Conservation (phyloP, 2,329 filamentous ascomycete genomes). For the Colletotrichum horii region DNA sequence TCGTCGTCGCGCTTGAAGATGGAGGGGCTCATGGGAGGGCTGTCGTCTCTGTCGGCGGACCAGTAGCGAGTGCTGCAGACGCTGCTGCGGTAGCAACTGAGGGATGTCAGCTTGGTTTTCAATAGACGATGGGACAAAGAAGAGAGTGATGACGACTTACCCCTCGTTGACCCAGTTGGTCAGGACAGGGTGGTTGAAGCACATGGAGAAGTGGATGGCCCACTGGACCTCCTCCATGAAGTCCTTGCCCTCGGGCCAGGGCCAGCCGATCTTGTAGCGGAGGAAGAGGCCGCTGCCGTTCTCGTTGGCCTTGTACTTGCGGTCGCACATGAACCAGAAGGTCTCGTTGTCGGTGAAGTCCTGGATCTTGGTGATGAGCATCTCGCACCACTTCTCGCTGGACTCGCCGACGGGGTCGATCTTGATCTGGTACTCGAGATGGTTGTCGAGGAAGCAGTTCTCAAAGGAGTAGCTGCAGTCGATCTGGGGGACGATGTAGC, state of each 20-base stretch:
- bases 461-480: slow-evolving; percentile 11
- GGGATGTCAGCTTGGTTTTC: no score
- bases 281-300: neutral
- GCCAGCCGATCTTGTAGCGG: neutral
- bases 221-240: neutral
- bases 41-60: neutral
- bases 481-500: neutral
- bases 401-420: neutral
- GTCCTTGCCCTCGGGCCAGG: neutral
- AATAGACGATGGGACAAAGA: fast-evolving
- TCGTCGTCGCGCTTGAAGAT: neutral
- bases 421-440: slow-evolving; percentile 7
- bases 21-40: neutral
- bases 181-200: neutral
- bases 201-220: neutral
- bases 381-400: slow-evolving; percentile 4
- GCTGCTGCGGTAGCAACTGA: slow-evolving; percentile 5
- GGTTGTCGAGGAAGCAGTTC: slow-evolving; percentile 6
- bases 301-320: neutral
- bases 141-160: neutral
- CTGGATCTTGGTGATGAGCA: neutral
- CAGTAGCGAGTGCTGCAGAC: neutral
- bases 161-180: slow-evolving; percentile 2
- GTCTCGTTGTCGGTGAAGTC: neutral
- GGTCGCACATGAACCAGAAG: neutral